phyloP scores from a whole-genome alignment of 495 filamentous ascomycete species.

The Bacidia rubella region DNA sequence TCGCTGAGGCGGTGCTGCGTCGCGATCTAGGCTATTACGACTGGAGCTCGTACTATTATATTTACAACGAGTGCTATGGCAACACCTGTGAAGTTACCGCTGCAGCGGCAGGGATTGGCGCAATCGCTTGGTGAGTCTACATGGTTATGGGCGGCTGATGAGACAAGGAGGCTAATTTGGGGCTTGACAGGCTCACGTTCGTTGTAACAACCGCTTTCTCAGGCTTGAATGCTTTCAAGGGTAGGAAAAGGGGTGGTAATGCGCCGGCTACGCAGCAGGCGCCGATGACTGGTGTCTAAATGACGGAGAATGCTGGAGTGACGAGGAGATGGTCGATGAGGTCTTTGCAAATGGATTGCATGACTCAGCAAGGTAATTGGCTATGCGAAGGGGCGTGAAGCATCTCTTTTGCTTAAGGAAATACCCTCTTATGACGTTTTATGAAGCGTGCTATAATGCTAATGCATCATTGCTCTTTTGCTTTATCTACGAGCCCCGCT shows the following conservation, averaged over 20 bases:
- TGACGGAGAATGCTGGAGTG: too few species aligned
- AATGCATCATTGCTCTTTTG: too few species aligned
- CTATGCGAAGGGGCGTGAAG: too few species aligned
- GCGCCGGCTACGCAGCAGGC: background rate
- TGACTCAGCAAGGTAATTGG: too few species aligned
- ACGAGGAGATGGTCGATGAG: too few species aligned
- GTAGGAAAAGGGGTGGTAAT: background rate
- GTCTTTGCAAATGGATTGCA: too few species aligned
- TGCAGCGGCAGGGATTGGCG: slow-evolving; percentile 41
- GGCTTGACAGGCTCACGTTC: slow-evolving; percentile 36
- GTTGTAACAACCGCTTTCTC: slow-evolving; percentile 32
- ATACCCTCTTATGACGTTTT: too few species aligned
- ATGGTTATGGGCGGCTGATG: background rate
- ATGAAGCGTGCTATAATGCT: too few species aligned
- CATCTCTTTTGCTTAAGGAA: too few species aligned
- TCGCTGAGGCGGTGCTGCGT: slow-evolving; percentile 54
- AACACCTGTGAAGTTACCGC: slow-evolving; percentile 35
- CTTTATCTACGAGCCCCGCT: too few species aligned
- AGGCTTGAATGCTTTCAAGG: slow-evolving; percentile 21
- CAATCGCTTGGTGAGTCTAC: slow-evolving; percentile 45
- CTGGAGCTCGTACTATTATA: background rate
- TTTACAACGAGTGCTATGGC: slow-evolving; percentile 2
- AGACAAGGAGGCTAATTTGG: background rate
- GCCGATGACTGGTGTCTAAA: background rate
- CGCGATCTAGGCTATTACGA: slow-evolving; percentile 24